Evolutionary conservation across 106 monocot genomes (phyloP), one percentile per base, ranked within the genome.

Genomic region (Narthecium ossifragum): DNA sequence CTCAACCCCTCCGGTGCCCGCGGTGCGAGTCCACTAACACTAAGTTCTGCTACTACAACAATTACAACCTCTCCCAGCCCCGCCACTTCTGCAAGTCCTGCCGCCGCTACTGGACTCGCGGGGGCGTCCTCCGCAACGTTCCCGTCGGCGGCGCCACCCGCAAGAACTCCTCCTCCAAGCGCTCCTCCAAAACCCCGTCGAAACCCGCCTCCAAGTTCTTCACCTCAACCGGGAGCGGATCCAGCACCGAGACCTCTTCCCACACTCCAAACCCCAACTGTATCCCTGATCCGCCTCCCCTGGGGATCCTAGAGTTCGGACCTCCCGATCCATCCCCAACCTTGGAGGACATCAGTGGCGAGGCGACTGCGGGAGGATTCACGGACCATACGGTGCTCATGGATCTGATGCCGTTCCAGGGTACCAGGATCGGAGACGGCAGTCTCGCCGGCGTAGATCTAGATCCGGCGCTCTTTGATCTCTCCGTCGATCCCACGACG

Each of bases 61-160:
- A 84, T 75, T 84, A 84, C 68, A 84, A 84, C 59, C 74, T 78
- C 59, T 60, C 78, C 1, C 83, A 84, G 67, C 83, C 83, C 31
- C 78, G 83, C 41, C 83, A 84, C 67, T 78, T 78, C 75, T 84
- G 80, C 68, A 80, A 78, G 61, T 67, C 85, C 34, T 86, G 85
- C 74, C 90, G 90, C 37, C 84, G 90, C 28, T 90, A 90, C 72
- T 90, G 90, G 90, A 90, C 90, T 62, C 80, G 75, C 27, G 90
- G 90, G 26, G 90, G 90, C 55, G 85, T 73, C 47, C 70, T 90
- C 38, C 85, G 90, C 59, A 90, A 90, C 90, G 85, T 90, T 60
- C 90, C 90, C 54, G 73, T 90, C 53, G 90, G 90, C 30, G 90
- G 90, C 5, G 85, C 81, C 40, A 76, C 76, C 79, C 88, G 83